Evolutionary conservation across 176 grass and related monocot genomes (phyloP), one percentile per base, ranked within the genome.

Genomic region (Thalia dealbata): DNA sequence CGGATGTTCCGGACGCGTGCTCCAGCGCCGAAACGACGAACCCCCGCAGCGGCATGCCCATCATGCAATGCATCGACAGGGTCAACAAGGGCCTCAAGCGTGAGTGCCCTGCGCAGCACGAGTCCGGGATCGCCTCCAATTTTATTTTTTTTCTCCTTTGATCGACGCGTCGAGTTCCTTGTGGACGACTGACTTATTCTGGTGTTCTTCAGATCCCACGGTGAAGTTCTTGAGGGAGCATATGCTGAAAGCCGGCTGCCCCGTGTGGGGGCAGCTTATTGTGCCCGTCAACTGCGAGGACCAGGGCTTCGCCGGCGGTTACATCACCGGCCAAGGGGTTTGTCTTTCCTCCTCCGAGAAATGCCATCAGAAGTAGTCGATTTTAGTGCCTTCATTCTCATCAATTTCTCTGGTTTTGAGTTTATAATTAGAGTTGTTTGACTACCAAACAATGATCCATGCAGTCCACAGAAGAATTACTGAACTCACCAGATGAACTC

Each of bases 231-330:
- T 93, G 71, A 82, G 45, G 75, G 83, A 91, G 77, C 25, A 67
- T 78, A 91, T 93, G 90, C 78, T 88, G 56, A 88, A 85, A 45
- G 82, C 83, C 32, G 90, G 90, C 0, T 88, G 95, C 79, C 72
- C 78, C 10, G 72, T 91, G 30, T 91, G 79, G 81, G 81, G 77
- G 79, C 30, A 41, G 30, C 68, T 99, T 45, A 59, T 99, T 75
- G 21, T 0, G 59, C 85, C 83, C 0, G 28, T 70, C 71, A 86
- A 79, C 35, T 86, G 84, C 44, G 64, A 52, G 0, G 69, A 50
- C 50, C 78, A 78, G 41, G 5, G 32, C 61, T 16, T 16, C 24
- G 77, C 81, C 23, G 95, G 95, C 26, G 81, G 79, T 21, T 92
- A 90, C 50, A 11, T 13, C 0, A 75, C 77, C 50, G 14, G 64